Conservation (phyloP, 2,329 filamentous ascomycete genomes). For the Ceratocystis colombiana region DNA sequence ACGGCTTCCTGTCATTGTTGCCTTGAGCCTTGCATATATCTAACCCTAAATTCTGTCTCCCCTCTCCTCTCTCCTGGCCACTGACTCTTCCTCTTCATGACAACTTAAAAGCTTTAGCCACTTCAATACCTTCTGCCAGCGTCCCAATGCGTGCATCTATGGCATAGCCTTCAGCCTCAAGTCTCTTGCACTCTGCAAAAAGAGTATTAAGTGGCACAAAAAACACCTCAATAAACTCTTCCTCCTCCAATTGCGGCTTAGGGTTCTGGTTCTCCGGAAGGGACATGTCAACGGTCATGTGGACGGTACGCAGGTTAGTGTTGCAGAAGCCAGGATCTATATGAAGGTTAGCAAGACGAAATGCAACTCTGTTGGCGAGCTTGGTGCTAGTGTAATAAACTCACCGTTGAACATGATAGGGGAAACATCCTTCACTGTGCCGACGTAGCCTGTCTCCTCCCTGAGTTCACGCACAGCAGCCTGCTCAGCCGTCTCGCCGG, state of each 20-base stretch:
- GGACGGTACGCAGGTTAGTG: conserved; percentile 59
- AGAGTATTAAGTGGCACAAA: conserved; percentile 53
- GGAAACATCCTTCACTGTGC: conserved; percentile 45
- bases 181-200: conserved; percentile 54
- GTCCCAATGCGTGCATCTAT: conserved; percentile 72
- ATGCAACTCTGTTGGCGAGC: background rate
- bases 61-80: background rate
- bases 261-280: conserved; percentile 59
- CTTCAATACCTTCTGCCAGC: conserved; percentile 66
- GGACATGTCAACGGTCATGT: conserved; percentile 61
- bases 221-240: conserved; percentile 75
- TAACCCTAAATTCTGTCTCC: background rate
- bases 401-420: conserved; percentile 55
- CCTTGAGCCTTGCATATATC: background rate
- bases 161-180: conserved; percentile 62
- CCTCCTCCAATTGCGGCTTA: conserved; percentile 62
- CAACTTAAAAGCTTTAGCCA: conserved; percentile 50
- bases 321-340: conserved; percentile 55
- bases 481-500: conserved; percentile 50
- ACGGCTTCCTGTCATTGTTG: too few relatives aligned
- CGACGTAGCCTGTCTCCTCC: conserved; percentile 59
- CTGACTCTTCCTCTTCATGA: conserved; percentile 26
- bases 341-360: background rate
- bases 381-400: conserved; percentile 13
- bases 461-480: conserved; percentile 54